These are phyloP conservation scores for Nannochloris sp. DNA, from an alignment of 139 green algal genomes.

Conservation along the genomic window DNA sequence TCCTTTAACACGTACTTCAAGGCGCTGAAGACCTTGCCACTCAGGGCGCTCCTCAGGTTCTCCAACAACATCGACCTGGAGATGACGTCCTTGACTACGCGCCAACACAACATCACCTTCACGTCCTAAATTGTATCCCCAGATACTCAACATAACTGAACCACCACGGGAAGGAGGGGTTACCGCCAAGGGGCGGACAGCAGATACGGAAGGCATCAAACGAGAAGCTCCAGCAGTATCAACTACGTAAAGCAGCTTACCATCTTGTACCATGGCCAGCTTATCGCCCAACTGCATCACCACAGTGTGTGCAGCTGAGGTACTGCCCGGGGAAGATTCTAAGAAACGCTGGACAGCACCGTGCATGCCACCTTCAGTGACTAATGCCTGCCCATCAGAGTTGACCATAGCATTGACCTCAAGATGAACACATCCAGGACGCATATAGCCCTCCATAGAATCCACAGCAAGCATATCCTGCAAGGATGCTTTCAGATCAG, in stretches of 20 bases:
- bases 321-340: slow-evolving; percentile 5
- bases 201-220: slow-evolving; percentile 33
- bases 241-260: slow-evolving; percentile 33
- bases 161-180: neutral
- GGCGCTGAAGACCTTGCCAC: slow-evolving; percentile 4
- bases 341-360: slow-evolving; percentile 21
- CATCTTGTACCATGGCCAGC: slow-evolving; percentile 35
- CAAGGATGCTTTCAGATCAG: slow-evolving; percentile 42
- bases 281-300: slow-evolving; percentile 47
- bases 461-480: slow-evolving; percentile 37
- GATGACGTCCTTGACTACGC: slow-evolving; percentile 26
- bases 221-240: slow-evolving; percentile 2
- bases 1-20: slow-evolving; percentile 15
- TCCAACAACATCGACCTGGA: slow-evolving; percentile 11
- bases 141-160: slow-evolving; percentile 13
- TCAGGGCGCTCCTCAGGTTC: neutral
- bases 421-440: slow-evolving; percentile 72
- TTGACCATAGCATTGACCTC: slow-evolving; percentile 3
- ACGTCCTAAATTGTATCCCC: slow-evolving; percentile 27
- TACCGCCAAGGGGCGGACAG: slow-evolving; percentile 21
- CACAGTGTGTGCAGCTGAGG: slow-evolving; percentile 43
- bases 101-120: slow-evolving; percentile 21
- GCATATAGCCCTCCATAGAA: slow-evolving; percentile 59
- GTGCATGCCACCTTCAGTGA: neutral
- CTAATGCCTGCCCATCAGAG: neutral